Evolutionary conservation across 164 flowering plant genomes (phyloP), one percentile per base, ranked within the genome.

Genomic region (Santalum album): DNA sequence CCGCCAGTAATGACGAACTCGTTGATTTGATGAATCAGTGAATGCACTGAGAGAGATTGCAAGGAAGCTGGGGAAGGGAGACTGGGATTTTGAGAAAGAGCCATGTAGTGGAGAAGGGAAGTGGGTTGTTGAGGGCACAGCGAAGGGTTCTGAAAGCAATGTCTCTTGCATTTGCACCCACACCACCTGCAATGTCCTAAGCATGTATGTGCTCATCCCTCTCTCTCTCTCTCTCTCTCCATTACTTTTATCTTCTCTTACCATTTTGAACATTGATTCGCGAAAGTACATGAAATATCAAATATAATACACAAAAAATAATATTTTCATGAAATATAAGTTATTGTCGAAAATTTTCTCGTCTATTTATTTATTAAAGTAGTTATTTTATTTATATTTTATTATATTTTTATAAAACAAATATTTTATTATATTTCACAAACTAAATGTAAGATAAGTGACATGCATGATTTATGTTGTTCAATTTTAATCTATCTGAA

Each of bases 151-250:
- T 25, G 87, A 76, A 54, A 79, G 74, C 61, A 58, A 36, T 36
- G 83, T 86, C 27, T 54, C 60, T 3, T 86, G 95, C 49, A 64
- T 80, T 29, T 86, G 95, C 68, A 29, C 24, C 63, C 74, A 66
- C 35, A 6, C 77, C 51, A 46, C 78, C 43, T 83, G 95, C 76
- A 87, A 75, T 52, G 63, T 86, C 45, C 60, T 72, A 29, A 63
- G 55, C 69, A 70, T 86, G 95, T 86, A 17, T 11, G 16, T 38
- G 3, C 36, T 21, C 26, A 36, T 1, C 49, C 9, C 24, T 19
- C 18, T 21, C 21, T 47, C 46, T 6, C 7, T 15, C 11, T 54
- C 26, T 46, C 18, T 58, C 49, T 34, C 35, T 17, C 9, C 44
- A 43, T 21, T 52, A n/a, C 32, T 25, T 53, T 38, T 22, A 23